Conservation (phyloP, 2,329 filamentous ascomycete species). For the Alternaria sp. region DNA sequence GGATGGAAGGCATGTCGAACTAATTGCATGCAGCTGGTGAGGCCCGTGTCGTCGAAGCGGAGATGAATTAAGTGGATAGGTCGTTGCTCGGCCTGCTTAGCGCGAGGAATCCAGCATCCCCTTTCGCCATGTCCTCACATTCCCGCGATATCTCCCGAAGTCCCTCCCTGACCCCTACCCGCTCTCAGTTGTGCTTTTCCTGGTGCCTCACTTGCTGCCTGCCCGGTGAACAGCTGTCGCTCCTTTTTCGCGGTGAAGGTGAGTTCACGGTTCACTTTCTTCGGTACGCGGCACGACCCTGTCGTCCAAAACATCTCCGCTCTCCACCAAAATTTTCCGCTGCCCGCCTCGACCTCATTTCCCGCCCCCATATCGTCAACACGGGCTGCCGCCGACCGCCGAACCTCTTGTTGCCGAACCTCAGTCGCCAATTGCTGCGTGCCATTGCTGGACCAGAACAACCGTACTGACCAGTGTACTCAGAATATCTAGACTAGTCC, state of each 20-base stretch:
- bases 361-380: conserved; percentile 33
- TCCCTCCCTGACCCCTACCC: conserved; percentile 21
- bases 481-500: conserved; percentile 9
- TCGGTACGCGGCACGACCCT: conserved; percentile 43
- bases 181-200: conserved; percentile 33
- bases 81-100: conserved; percentile 39
- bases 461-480: conserved; percentile 22
- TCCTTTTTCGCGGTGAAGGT: conserved; percentile 35
- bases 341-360: conserved; percentile 35
- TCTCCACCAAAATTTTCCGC: conserved; percentile 45
- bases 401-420: conserved; percentile 10
- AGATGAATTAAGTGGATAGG: conserved; percentile 32
- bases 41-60: conserved; percentile 34
- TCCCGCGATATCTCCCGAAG: conserved; percentile 32
- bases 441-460: not conserved
- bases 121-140: conserved; percentile 37
- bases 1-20: conserved; percentile 18
- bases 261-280: conserved; percentile 19
- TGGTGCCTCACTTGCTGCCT: conserved; percentile 33
- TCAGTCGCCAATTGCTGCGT: conserved; percentile 19
- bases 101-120: conserved; percentile 35
- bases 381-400: conserved; percentile 21
- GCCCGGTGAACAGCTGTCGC: conserved; percentile 39
- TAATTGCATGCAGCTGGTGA: conserved; percentile 41
- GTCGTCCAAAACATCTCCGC: conserved; percentile 29